Conservation (phyloP, 192 early-diverging fungal genomes). For the Chytriomyces sp. region DNA sequence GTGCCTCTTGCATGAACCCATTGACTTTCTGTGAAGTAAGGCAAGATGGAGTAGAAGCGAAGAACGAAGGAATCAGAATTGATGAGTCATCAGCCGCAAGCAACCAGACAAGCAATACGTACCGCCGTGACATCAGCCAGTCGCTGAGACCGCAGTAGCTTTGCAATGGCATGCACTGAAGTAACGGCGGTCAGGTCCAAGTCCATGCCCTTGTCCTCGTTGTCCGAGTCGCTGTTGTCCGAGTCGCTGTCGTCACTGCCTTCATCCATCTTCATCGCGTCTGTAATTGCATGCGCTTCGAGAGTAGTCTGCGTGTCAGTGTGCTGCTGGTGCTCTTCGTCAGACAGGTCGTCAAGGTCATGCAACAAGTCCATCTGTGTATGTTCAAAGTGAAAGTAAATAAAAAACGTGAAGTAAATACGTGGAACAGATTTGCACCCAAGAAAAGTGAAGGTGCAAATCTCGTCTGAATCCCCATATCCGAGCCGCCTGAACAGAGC, state of each 20-base stretch:
- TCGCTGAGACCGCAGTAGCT: conserved; percentile 63
- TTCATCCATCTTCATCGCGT: conserved; percentile 38
- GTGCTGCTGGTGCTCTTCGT: conserved; percentile 39
- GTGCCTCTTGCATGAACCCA: conserved; percentile 48
- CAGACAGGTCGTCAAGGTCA: conserved; percentile 82
- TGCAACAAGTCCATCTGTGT: conserved; percentile 78
- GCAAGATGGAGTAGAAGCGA: background rate
- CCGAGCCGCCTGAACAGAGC: too few species aligned
- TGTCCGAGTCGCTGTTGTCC: conserved; percentile 47
- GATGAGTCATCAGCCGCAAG: background rate
- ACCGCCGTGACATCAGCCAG: conserved; percentile 69
- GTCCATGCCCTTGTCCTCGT: conserved; percentile 35
- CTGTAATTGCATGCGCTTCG: conserved; percentile 5
- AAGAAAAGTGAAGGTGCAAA: too few species aligned
- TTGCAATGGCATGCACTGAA: conserved; percentile 70
- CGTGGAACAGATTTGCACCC: background rate
- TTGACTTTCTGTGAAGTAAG: conserved; percentile 53
- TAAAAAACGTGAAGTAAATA: background rate
- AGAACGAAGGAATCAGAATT: background rate
- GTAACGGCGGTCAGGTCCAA: conserved; percentile 41
- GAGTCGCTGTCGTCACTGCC: conserved; percentile 33
- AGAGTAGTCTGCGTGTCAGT: background rate
- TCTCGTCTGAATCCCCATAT: too few species aligned
- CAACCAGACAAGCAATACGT: background rate
- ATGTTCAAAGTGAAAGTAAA: conserved; percentile 43